Base-by-base conservation (phyloP, 352 stramenopile species). In the Phytopythium cucurbitacearum region DNA sequence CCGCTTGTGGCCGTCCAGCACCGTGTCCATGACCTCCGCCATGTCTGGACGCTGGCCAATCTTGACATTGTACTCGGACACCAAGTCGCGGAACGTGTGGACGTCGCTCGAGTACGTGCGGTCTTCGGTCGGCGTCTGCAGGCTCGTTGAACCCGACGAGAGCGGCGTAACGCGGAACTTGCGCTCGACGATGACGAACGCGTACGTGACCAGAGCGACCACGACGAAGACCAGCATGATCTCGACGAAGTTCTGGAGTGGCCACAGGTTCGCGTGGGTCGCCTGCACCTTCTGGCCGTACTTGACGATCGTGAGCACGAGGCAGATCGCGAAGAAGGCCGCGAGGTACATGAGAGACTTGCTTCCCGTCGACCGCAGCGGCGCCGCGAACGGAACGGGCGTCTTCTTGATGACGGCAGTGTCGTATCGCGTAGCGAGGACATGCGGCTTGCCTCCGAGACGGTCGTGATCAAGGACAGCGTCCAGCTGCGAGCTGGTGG, bases 241-340 rank as follows among this genome's bases (percentile, higher is more conserved):
- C 43, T 58, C 52, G 34, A 51, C 44, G 7, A 58, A 58, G 34
- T 51, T 51, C 42, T 58, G 42, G 37, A 58, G 35, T 1, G 52
- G 52, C 43, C 52, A 58, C 9, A 52, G 37, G 32, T 52, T 50
- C 15, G 33, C 44, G 38, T 58, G 3, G 7, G 7, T 15, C n/a
- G 15, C 42, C 13, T 44, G 40, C 1, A 58, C 34, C 43, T 52
- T 58, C 5, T 32, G 21, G 12, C 52, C 52, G 15, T 51, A 58
- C 8, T 37, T 40, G 11, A 58, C 4, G 35, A 34, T 34, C 5
- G 37, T 15, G 33, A 60, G 40, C 5, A 38, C 15, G 1, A 53
- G 2, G n/a, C 12, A 41, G 9, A 58, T 35, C 11, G n/a, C 35
- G 42, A 58, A 5, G 15, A 44, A 45, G 12, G 37, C 38, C 13